These are phyloP conservation scores for Talaromyces marneffei DNA, from an alignment of 2,329 filamentous ascomycete species.

Conservation along the genomic window DNA sequence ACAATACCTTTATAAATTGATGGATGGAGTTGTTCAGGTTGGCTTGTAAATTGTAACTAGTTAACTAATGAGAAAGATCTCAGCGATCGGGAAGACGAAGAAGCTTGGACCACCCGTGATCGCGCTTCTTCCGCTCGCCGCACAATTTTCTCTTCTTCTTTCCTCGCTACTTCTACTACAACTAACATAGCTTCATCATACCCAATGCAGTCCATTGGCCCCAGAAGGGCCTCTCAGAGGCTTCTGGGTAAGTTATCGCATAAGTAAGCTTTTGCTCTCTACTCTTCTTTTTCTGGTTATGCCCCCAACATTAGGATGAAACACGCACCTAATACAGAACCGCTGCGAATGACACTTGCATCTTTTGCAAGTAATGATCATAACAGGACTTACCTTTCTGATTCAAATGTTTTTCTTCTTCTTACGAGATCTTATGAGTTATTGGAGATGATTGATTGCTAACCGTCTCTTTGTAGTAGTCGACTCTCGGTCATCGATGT, in stretches of 20 bases:
- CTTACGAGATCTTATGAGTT: neutral
- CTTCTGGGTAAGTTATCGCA: constrained; percentile 23
- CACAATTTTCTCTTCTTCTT: constrained; percentile 12
- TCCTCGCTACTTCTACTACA: neutral
- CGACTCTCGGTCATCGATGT: neutral
- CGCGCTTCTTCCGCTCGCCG: neutral
- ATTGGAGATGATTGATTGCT: neutral
- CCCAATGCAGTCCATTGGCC: constrained; percentile 36
- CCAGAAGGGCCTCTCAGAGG: constrained; percentile 30
- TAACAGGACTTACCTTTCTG: constrained; percentile 16
- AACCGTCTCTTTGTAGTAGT: neutral
- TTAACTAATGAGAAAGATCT: neutral
- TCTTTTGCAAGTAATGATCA: constrained; percentile 41
- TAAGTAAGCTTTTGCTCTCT: constrained; percentile 27
- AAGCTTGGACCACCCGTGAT: constrained; percentile 16
- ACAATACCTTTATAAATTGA: neutral
- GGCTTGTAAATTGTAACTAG: neutral
- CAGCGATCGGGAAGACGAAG: neutral
- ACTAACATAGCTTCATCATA: neutral
- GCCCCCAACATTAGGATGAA: constrained; percentile 38
- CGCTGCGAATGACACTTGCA: constrained; percentile 60
- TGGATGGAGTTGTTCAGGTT: neutral
- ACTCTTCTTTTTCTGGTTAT: constrained; percentile 1
- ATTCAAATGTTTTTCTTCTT: neutral
- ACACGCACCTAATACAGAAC: constrained; percentile 49